These are phyloP conservation scores for Harrya chromipes DNA, from an alignment of 768 basidiomycete species.

Conservation along the genomic window DNA sequence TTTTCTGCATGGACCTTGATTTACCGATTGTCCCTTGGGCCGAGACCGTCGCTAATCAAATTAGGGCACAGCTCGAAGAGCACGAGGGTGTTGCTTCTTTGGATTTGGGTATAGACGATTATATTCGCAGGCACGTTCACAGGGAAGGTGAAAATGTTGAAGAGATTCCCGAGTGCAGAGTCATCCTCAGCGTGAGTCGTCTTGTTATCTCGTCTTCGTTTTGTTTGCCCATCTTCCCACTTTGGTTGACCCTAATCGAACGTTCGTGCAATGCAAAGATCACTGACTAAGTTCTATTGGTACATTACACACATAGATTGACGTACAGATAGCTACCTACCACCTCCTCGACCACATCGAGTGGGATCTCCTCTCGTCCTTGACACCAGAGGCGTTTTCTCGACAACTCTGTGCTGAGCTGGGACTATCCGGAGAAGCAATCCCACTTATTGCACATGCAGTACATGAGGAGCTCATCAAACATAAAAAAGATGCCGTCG, in stretches of 20 bases:
- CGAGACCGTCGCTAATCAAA: conserved; percentile 80
- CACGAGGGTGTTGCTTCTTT: conserved; percentile 78
- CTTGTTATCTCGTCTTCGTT: conserved; percentile 2
- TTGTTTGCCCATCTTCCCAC: conserved; percentile 9
- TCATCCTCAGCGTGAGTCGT: conserved; percentile 67
- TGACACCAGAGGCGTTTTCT: conserved; percentile 88
- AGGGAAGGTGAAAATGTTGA: conserved; percentile 48
- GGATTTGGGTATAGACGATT: conserved; percentile 53
- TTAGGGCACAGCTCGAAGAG: conserved; percentile 89
- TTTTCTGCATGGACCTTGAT: conserved; percentile 87
- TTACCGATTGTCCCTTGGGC: conserved; percentile 64
- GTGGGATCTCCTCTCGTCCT: conserved; percentile 93
- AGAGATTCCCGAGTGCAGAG: conserved; percentile 74
- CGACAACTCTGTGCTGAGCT: conserved; percentile 78
- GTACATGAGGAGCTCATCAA: conserved; percentile 93
- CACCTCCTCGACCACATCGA: conserved; percentile 95
- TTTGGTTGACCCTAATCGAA: conserved; percentile 15
- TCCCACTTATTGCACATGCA: conserved; percentile 88
- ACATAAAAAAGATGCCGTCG: conserved; percentile 93
- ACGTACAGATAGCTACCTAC: conserved; percentile 91
- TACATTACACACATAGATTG: conserved; percentile 57
- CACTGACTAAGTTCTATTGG: conserved; percentile 5
- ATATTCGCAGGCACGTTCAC: conserved; percentile 14
- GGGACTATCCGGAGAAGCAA: conserved; percentile 82
- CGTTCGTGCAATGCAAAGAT: conserved; percentile 13